Base-by-base conservation (phyloP, 495 filamentous ascomycete species). In the Pseudevernia furfuracea region DNA sequence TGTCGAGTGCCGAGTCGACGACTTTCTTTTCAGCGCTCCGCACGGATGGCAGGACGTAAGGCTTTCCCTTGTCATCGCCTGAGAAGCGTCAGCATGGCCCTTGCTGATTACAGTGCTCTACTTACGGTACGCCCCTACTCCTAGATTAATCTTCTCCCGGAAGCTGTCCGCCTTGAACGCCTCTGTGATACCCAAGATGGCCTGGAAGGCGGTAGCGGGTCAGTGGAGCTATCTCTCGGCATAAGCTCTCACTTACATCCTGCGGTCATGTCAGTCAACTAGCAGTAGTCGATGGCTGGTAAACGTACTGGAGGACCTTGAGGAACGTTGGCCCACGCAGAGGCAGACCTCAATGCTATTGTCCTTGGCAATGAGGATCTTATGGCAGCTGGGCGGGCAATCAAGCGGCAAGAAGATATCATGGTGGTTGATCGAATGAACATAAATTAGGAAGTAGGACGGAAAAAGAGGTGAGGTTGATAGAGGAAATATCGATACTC, bases 151-250 rank as follows among this genome's bases (percentile, higher is more conserved):
- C 86, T 98, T 98, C 78, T 93, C 82, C 61, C 85, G 78, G 77
- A 94, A 91, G 67, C 77, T 82, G 73, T 98, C 93, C 72, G 92
- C 91, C 84, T 97, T 98, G 89, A 94, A 98, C 59, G 94, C 94
- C 80, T 98, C 94, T 60, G 94, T 97, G 80, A 98, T 95, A 80
- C 69, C 69, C 38, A 71, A 41, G 58, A 71, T 71, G 39, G 69
- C 69, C 69, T 71, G 36, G 19, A n/a, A 19, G 4, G 49, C 30
- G 37, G 59, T 39, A 21, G 34, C 21, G n/a, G 19, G 17, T 64
- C 19, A 64, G 57, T n/a, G 8, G 7, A 12, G 34, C 5, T 28
- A 0, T 14, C 25, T n/a, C 1, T 49, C 19, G 9, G 17, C 28
- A 30, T 30, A 36, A 49, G 34, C 55, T 32, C 72, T 69, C 65